Percentiles rank a stretch among this genome's conserved stretches.
Evolutionary conservation across 371 early-diverging fungal genomes (phyloP).

Genomic region (Zopfochytrium polystomum): DNA sequence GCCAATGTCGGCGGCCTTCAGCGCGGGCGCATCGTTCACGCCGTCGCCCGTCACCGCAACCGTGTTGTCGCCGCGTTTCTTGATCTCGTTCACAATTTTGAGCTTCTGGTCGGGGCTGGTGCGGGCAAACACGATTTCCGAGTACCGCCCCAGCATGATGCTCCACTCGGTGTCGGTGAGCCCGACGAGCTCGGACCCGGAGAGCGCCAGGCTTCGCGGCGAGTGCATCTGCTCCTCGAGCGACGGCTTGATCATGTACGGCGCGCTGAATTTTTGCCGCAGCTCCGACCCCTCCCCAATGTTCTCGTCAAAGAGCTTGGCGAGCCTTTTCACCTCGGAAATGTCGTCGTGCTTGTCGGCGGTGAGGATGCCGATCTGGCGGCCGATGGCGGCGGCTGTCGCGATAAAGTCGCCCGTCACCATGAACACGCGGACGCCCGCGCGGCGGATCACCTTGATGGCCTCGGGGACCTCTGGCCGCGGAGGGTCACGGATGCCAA

Average conservation of each 20-base stretch:
- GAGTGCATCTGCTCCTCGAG: neutral
- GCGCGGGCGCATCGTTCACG: conserved; percentile 89
- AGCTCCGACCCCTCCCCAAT: neutral
- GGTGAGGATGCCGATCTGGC: conserved; percentile 72
- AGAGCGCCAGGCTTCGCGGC: conserved; percentile 20
- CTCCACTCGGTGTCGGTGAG: conserved; percentile 41
- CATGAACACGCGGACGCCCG: conserved; percentile 89
- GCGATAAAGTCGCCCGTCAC: conserved; percentile 82
- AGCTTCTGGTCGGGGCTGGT: conserved; percentile 90
- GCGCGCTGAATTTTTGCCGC: neutral
- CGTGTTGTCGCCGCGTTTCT: conserved; percentile 62
- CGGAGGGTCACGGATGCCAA: conserved; percentile 90
- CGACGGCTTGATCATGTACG: neutral
- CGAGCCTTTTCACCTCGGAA: no score
- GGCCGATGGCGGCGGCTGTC: conserved; percentile 89
- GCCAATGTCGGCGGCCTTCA: conserved; percentile 82
- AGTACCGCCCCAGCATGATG: conserved; percentile 38
- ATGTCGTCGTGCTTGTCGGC: conserved; percentile 14
- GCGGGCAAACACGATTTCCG: conserved; percentile 84
- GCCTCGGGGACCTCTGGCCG: conserved; percentile 78
- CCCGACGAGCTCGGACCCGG: conserved; percentile 29
- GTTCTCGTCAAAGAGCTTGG: neutral
- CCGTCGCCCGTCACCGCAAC: conserved; percentile 98
- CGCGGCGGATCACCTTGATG: conserved; percentile 67
- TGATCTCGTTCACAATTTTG: conserved; percentile 79